Conservation (phyloP, 306 rosid species). For the Cicer judaicum region DNA sequence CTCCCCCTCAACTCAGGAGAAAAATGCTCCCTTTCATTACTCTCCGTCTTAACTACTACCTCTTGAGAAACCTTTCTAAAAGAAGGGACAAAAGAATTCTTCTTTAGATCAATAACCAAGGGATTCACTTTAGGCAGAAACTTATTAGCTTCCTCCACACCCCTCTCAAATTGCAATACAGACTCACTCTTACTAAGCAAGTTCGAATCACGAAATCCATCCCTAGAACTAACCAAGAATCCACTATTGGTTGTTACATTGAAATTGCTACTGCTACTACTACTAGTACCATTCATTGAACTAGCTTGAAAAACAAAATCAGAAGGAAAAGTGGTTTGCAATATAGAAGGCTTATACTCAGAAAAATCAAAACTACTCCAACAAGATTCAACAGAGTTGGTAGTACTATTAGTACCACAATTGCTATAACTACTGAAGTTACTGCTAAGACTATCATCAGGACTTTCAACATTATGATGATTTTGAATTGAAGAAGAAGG, state of each 20-base stretch:
- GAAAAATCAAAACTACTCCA: conserved; percentile 40
- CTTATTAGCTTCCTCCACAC: conserved; percentile 85
- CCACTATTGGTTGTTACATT: conserved; percentile 11
- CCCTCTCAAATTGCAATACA: conserved; percentile 67
- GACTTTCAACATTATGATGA: conserved; percentile 45
- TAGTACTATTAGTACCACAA: conserved; percentile 33
- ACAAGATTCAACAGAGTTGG: conserved; percentile 42
- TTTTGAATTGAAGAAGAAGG: conserved; percentile 43
- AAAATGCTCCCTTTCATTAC: conserved; percentile 47
- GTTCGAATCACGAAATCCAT: conserved; percentile 42
- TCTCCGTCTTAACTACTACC: conserved; percentile 43
- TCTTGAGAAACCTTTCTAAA: conserved; percentile 38
- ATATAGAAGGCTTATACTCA: conserved; percentile 48
- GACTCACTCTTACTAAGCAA: conserved; percentile 56
- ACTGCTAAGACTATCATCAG: conserved; percentile 44
- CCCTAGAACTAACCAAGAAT: conserved; percentile 42
- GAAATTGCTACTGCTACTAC: background rate
- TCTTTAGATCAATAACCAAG: conserved; percentile 49
- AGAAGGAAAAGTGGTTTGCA: conserved; percentile 45
- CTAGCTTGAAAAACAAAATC: conserved; percentile 60
- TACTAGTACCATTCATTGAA: conserved; percentile 29
- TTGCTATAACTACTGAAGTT: conserved; percentile 45
- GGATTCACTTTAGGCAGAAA: conserved; percentile 70
- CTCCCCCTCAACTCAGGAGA: conserved; percentile 48
- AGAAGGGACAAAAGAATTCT: conserved; percentile 12